These are phyloP conservation scores for Plicaturopsis crispa DNA, from an alignment of 768 basidiomycete genomes.

Conservation along the genomic window DNA sequence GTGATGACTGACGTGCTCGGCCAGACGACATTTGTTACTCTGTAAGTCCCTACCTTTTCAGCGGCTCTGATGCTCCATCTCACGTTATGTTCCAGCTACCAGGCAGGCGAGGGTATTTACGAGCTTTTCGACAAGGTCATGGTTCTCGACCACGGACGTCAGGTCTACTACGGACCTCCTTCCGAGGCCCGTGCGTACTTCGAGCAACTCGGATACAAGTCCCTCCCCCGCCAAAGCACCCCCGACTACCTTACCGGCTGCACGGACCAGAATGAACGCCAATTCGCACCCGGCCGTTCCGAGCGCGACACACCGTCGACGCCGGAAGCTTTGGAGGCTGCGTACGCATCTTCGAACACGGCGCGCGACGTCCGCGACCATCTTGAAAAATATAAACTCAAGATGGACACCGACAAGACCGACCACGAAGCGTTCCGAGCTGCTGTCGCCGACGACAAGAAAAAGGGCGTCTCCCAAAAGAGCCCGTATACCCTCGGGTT, in stretches of 20 bases:
- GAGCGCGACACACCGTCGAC: conserved; percentile 55
- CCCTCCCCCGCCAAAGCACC: conserved; percentile 77
- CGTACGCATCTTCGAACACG: conserved; percentile 45
- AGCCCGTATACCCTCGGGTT: conserved; percentile 83
- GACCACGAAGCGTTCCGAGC: conserved; percentile 74
- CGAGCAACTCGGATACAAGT: conserved; percentile 59
- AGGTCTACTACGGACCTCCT: conserved; percentile 75
- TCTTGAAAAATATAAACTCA: conserved; percentile 46
- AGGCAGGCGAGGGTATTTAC: conserved; percentile 77
- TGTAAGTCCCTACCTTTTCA: conserved; percentile 50
- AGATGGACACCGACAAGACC: conserved; percentile 50
- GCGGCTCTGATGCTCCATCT: too few species aligned
- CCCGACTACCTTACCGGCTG: conserved; percentile 82
- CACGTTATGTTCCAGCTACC: conserved; percentile 49
- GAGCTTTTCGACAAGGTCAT: conserved; percentile 83
- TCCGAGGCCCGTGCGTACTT: conserved; percentile 75
- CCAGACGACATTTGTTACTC: conserved; percentile 72
- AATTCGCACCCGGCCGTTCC: conserved; percentile 58
- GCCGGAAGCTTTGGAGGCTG: conserved; percentile 58
- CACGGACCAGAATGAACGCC: conserved; percentile 82
- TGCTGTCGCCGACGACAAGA: conserved; percentile 72
- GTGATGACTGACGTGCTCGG: conserved; percentile 80
- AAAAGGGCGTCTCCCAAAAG: conserved; percentile 66
- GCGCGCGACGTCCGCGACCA: conserved; percentile 34
- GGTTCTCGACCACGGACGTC: conserved; percentile 72